Evolutionary conservation across 177 flowering plant genomes (phyloP), one percentile per base, ranked within the genome.

Genomic region (Vitis hybrid): DNA sequence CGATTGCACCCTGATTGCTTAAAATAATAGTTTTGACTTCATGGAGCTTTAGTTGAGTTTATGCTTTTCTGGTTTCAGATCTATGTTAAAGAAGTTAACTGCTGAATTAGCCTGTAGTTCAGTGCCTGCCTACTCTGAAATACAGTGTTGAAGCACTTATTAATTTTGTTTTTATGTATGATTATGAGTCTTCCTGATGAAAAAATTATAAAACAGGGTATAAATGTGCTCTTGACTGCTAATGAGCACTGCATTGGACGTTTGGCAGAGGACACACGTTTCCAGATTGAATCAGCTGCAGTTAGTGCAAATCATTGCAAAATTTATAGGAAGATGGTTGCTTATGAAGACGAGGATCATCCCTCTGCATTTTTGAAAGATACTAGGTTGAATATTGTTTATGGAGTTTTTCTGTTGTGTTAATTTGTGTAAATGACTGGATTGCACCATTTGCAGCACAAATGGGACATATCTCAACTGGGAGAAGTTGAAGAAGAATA

Each of bases 391-490:
- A 62, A 30, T 56, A 55, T 72, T 75, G 10, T 49, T n/a, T 1
- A 12, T 50, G 11, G 3, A 11, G 35, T 51, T 27, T 69, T 50
- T 61, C 66, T 18, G 70, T 1, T 67, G 52, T 21, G 19, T 19
- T 52, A 9, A 16, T 16, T 21, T 74, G 14, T 4, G 14, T 60
- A 64, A 50, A 48, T 74, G 62, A 81, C 52, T 49, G 6, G n/a
- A 52, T 68, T 69, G 56, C 1, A 58, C 24, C 63, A 75, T 70
- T 60, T 83, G 81, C 87, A 95, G 99, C 82, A 91, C 98, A 49
- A 95, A 95, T 80, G 99, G 99, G 30, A 93, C 99, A n/a, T 95
- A 74, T 78, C 71, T 89, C 24, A 95, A 95, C 72, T 88, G 97
- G 93, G 85, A 83, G 74, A 90, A 68, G 83, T 75, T 91, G 80